These are phyloP conservation scores for Pterocarpus macrocarpus DNA, from an alignment of 306 rosid species.

Conservation along the genomic window DNA sequence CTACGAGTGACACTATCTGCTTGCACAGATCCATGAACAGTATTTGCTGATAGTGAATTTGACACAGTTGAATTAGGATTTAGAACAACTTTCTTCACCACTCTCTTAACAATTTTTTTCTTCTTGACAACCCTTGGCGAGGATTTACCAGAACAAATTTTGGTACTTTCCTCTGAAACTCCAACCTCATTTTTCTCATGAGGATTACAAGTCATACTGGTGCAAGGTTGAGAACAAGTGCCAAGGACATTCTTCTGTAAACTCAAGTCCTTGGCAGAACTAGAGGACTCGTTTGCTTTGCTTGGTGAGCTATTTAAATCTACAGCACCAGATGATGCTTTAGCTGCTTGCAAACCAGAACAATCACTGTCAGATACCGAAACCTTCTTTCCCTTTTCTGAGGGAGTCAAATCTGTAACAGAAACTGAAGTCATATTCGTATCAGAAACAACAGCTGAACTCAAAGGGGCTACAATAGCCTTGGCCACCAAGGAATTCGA, in stretches of 20 bases:
- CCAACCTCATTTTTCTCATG: slow-evolving; percentile 49
- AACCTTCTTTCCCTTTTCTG: slow-evolving; percentile 41
- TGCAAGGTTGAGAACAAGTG: slow-evolving; percentile 46
- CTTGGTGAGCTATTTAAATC: slow-evolving; percentile 37
- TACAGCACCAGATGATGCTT: slow-evolving; percentile 38
- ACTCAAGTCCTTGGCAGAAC: slow-evolving; percentile 46
- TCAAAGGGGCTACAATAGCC: slow-evolving; percentile 65
- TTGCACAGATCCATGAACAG: slow-evolving; percentile 41
- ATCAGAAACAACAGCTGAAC: slow-evolving; percentile 49
- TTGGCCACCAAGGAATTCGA: slow-evolving; percentile 88
- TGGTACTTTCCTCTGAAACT: slow-evolving; percentile 40
- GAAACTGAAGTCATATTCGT: slow-evolving; percentile 32
- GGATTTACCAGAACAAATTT: slow-evolving; percentile 45
- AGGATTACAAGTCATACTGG: slow-evolving; percentile 34
- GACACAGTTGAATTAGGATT: slow-evolving; percentile 49
- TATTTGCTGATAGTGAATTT: slow-evolving; percentile 44
- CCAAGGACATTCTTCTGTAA: slow-evolving; percentile 45
- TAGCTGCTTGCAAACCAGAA: slow-evolving; percentile 42
- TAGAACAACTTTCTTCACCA: slow-evolving; percentile 64
- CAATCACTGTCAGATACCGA: slow-evolving; percentile 35
- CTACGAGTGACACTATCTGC: slow-evolving; percentile 32
- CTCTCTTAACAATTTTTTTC: slow-evolving; percentile 74
- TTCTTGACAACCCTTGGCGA: slow-evolving; percentile 62
- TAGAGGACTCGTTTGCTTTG: slow-evolving; percentile 39
- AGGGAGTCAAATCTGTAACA: slow-evolving; percentile 40